Evolutionary conservation across 2,329 filamentous ascomycete species (phyloP).

Genomic region (Paramyrothecium roridum): DNA sequence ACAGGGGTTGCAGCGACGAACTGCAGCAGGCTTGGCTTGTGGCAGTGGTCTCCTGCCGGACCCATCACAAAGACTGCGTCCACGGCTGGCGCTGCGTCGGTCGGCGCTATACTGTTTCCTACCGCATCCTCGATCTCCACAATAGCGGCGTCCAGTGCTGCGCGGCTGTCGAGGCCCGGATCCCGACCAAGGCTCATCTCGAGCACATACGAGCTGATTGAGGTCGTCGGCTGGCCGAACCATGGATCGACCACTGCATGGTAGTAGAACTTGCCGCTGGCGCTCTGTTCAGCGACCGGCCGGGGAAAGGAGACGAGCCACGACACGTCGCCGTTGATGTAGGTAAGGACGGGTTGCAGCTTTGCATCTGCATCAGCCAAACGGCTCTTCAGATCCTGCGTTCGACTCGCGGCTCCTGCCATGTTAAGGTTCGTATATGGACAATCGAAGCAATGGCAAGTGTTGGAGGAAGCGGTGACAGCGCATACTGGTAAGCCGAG

Average conservation of each 20-base stretch:
- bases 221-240: neutral
- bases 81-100: neutral
- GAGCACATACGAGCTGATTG: neutral
- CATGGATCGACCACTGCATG: neutral
- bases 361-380: neutral
- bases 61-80: neutral
- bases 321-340: neutral
- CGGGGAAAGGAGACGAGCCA: neutral
- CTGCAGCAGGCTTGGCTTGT: neutral
- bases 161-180: neutral
- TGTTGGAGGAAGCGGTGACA: too few species aligned
- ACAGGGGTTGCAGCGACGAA: neutral
- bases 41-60: neutral
- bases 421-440: too few species aligned
- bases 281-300: neutral
- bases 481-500: too few species aligned
- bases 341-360: neutral
- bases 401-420: neutral
- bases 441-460: too few species aligned
- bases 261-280: neutral
- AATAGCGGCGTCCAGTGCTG: neutral
- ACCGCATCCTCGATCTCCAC: neutral
- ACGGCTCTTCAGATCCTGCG: neutral
- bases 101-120: neutral
- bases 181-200: neutral